A percentile compares a stretch with the other conserved stretches of the same genome.
These are phyloP conservation scores for Fusarium sp. DNA, from an alignment of 2,329 filamentous ascomycete genomes.

Conservation along the genomic window DNA sequence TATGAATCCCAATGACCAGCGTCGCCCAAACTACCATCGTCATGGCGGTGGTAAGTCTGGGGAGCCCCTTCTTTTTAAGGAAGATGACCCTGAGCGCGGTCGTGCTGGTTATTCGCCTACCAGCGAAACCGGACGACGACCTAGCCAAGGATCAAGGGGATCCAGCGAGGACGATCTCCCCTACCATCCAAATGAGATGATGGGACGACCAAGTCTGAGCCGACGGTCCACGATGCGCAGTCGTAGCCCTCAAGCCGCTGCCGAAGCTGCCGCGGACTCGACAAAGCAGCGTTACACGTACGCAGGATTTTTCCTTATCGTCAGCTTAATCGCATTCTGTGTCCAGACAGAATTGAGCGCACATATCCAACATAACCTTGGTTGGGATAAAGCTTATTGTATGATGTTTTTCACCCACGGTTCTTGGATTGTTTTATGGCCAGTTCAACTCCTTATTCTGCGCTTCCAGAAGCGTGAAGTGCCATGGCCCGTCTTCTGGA, in stretches of 20 bases:
- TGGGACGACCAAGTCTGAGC: slow-evolving; percentile 45
- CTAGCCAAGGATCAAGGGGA: slow-evolving; percentile 29
- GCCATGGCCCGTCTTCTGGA: slow-evolving; percentile 89
- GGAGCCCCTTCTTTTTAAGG: slow-evolving; percentile 55
- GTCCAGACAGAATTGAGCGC: slow-evolving; percentile 96
- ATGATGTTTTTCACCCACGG: slow-evolving; percentile 99
- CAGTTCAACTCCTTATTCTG: slow-evolving; percentile 81
- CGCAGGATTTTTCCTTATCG: slow-evolving; percentile 82
- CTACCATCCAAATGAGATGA: slow-evolving; percentile 44
- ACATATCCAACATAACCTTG: slow-evolving; percentile 90
- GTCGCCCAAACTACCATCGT: slow-evolving; percentile 59
- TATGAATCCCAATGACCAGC: slow-evolving; percentile 55
- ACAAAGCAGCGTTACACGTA: slow-evolving; percentile 88
- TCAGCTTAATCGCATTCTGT: slow-evolving; percentile 89
- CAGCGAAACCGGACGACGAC: slow-evolving; percentile 28
- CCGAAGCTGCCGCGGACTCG: slow-evolving; percentile 50
- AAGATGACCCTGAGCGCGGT: slow-evolving; percentile 47
- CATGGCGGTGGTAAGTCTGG: slow-evolving; percentile 59
- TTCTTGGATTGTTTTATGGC: slow-evolving; percentile 92
- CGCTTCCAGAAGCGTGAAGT: slow-evolving; percentile 81
- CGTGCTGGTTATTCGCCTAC: slow-evolving; percentile 32
- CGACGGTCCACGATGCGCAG: slow-evolving; percentile 77
- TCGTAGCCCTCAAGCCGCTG: slow-evolving; percentile 71
- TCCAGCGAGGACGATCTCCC: slow-evolving; percentile 44
- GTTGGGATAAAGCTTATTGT: slow-evolving; percentile 99